Conservation (phyloP, 2,329 filamentous ascomycete species). For the Trichoderma koningiopsis region DNA sequence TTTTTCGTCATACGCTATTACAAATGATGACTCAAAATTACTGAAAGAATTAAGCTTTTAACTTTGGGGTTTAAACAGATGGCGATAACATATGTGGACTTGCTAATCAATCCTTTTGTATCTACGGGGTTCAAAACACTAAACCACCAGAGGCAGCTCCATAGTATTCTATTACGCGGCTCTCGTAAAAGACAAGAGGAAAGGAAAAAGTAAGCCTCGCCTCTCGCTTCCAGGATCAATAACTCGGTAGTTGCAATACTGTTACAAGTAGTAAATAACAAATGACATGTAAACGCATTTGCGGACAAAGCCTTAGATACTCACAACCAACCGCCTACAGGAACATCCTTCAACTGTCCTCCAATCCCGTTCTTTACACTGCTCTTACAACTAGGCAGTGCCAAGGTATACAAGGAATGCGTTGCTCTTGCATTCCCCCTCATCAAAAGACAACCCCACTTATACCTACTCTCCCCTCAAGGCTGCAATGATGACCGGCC, state of each 20-base stretch:
- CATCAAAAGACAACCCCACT: background rate
- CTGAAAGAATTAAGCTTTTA: background rate
- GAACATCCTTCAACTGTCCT: background rate
- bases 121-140: background rate
- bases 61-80: background rate
- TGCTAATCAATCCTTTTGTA: background rate
- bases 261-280: background rate
- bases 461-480: background rate
- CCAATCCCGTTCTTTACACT: background rate
- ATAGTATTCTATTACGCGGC: background rate
- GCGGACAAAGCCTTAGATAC: background rate
- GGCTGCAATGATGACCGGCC: background rate
- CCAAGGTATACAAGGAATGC: background rate
- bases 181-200: background rate
- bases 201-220: background rate
- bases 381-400: background rate
- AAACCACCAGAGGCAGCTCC: background rate
- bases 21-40: background rate
- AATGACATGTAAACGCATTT: background rate
- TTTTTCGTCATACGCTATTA: background rate
- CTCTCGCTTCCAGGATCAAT: background rate
- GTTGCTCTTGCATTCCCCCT: background rate
- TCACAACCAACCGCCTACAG: background rate
- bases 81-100: background rate
- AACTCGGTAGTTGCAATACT: background rate